A percentile compares a stretch with the other conserved stretches of the same genome.
Evolutionary conservation across 352 stramenopile species (phyloP).

Genomic region (Phytophthora pisi): DNA sequence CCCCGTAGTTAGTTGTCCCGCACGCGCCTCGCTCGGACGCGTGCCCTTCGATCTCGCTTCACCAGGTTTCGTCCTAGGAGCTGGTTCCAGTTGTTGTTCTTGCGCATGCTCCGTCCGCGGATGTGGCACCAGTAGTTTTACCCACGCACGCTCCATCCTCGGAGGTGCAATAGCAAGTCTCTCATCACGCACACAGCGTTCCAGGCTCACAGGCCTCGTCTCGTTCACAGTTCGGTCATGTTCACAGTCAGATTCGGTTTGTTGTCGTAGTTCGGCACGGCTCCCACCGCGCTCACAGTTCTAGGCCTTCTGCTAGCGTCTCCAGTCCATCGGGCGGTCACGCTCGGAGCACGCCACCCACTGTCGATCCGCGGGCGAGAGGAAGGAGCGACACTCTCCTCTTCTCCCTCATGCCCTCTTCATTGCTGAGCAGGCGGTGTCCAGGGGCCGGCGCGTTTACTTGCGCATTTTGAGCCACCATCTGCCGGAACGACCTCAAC

Average conservation of each 20-base stretch:
- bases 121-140: not conserved
- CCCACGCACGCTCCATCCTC: not conserved
- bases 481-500: not conserved
- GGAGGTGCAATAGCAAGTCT: not conserved
- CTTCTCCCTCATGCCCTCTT: not conserved
- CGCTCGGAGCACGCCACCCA: not conserved
- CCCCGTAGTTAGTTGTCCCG: no score
- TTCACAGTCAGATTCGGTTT: not conserved
- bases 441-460: no score
- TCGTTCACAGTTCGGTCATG: not conserved
- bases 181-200: not conserved
- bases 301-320: not conserved
- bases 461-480: not conserved
- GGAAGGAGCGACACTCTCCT: not conserved
- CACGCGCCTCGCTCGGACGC: no score
- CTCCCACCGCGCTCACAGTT: not conserved
- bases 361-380: no score
- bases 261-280: not conserved
- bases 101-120: no score
- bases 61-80: no score
- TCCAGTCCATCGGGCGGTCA: not conserved
- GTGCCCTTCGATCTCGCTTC: no score
- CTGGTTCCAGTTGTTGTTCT: no score
- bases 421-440: not conserved
- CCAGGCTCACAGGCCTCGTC: not conserved